Evolutionary conservation across 2,329 filamentous ascomycete species (phyloP), one percentile per base, ranked within the genome.

Genomic region (Colletotrichum sp.): DNA sequence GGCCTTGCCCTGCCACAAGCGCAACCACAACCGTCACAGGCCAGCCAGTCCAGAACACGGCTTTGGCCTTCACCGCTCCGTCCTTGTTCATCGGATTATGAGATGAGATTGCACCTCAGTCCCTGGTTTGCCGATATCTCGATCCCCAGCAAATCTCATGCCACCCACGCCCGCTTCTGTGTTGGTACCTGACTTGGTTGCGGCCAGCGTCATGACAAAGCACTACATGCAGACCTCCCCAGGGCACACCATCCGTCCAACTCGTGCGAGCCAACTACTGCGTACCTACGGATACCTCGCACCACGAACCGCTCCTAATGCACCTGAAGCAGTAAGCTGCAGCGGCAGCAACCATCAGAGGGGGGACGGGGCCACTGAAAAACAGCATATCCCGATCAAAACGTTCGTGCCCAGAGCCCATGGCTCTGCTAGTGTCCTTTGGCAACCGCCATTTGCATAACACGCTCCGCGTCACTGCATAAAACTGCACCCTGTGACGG

Each of bases 131-230:
- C 30, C n/a, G 56, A 60, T 72, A 75, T 72, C 68, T 73, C 72
- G 39, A 71, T 75, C 68, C 43, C 34, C 60, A 60, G 9, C 62
- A 55, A 66, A 61, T 67, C 58, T 60, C 30, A 71, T 71, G n/a
- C 60, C 48, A 43, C 43, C 36, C 12, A 55, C 34, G 28, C 64
- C 16, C 13, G 13, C 28, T 52, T 43, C n/a, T 73, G 64, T 73
- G n/a, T 58, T 25, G 70, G 64, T 73, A 75, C 70, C 73, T 75
- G 73, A 73, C 64, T 68, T 71, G 48, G 48, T 58, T 28, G 73
- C 70, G 52, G 73, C 64, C 73, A 71, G 69, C 62, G 32, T 73
- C 70, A 58, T 58, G 56, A 56, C 43, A 30, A 58, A 61, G 69
- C 70, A 68, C 73, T 34, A 68, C 73, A 68, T 64, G 64, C 70